phyloP scores from a whole-genome alignment of 208 protist species.

The Acanthamoeba lugdunensis region DNA sequence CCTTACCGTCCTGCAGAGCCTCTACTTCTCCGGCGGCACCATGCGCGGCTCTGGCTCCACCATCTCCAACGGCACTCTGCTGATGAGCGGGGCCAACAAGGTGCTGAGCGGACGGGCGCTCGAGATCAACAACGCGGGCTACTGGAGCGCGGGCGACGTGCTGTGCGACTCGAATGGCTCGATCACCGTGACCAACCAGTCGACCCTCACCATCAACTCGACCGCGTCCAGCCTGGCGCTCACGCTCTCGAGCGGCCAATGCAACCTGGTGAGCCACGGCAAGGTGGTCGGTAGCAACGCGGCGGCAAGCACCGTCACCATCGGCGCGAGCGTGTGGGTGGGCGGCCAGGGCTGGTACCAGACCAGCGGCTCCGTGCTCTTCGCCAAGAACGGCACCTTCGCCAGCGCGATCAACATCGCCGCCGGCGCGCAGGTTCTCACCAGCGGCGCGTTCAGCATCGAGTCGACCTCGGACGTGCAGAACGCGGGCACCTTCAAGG shows the following conservation, averaged over 20 bases:
- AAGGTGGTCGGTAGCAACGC: background rate
- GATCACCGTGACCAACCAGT: conserved; percentile 21
- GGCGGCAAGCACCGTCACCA: background rate
- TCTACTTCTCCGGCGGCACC: conserved; percentile 32
- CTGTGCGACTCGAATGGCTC: conserved; percentile 45
- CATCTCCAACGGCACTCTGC: conserved; percentile 15
- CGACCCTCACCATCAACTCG: conserved; percentile 40
- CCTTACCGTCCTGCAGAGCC: background rate
- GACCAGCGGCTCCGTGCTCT: background rate
- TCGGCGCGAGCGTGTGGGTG: conserved; percentile 44
- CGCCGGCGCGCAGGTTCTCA: background rate
- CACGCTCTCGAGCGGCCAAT: background rate
- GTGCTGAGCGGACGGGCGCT: conserved; percentile 25
- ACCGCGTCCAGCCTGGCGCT: background rate
- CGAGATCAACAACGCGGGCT: background rate
- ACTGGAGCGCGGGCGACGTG: conserved; percentile 60
- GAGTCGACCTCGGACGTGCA: conserved; percentile 25
- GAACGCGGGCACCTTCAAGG: conserved; percentile 12
- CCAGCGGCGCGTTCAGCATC: conserved; percentile 45
- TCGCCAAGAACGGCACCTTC: conserved; percentile 72
- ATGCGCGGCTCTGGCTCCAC: conserved; percentile 59
- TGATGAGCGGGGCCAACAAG: background rate
- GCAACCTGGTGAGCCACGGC: conserved; percentile 29
- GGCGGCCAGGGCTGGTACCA: conserved; percentile 51
- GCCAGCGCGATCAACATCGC: conserved; percentile 38